Base-by-base conservation (phyloP, 257 asterid genomes). In the Ilex aquifolium region DNA sequence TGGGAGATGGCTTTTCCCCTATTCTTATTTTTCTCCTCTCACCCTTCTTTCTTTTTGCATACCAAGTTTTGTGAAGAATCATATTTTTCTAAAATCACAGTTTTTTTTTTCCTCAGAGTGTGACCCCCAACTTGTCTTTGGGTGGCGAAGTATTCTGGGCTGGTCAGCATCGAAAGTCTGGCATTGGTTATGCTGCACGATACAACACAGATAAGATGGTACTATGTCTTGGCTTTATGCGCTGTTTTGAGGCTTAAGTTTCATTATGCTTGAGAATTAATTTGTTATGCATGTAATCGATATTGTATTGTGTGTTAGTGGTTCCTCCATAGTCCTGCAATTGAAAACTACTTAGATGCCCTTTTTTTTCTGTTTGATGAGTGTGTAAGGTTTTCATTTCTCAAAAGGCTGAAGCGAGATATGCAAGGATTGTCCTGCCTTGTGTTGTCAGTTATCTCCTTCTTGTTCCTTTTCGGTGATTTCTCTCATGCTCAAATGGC, bases 81-180 rank as follows among this genome's bases (percentile, higher is more conserved):
- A 4, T 49, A 15, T 49, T n/a, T 49, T n/a, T 12, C 54, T 49
- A 48, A 56, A 40, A 39, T 44, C 64, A 27, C 29, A 39, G 27
- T 21, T 21, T 21, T 21, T 21, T 64, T 59, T 69, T 65, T 67
- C 51, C 55, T 67, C 75, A 91, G 98, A 91, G 95, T 65, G 83
- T 91, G 61, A 80, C 88, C 65, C 82, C 83, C 54, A 71, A 70
- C 74, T 72, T 91, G 63, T 91, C 98, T 30, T 76, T 88, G 79
- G 98, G 96, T 39, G 95, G 98, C 54, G 98, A 88, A 73, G 85
- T 85, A 52, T 88, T 88, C 79, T 91, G 98, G 98, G 92, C 95
- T 73, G 96, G 98, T 75, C 96, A 88, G 70, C 95, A 84, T 75
- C 77, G 95, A 60, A 91, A 86, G 74, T 88, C 96, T 63, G 96